A percentile compares a stretch with the other conserved stretches of the same genome.
Conservation (phyloP, 1,139 yeast species). For the Suhomyces yuchorum region DNA sequence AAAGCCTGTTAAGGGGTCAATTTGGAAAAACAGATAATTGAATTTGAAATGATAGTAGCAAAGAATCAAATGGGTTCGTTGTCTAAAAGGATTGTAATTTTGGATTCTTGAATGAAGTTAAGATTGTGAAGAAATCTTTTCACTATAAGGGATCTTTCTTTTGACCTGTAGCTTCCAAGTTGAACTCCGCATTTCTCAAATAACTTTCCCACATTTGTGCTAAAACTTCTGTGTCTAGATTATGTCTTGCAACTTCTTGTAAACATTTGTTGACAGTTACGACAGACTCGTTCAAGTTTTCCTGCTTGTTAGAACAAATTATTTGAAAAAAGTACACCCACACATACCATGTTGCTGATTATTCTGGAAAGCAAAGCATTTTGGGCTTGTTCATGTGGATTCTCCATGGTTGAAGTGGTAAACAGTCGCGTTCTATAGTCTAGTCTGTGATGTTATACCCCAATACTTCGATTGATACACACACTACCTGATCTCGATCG, state of each 20-base stretch:
- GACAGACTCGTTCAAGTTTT: constrained; percentile 72
- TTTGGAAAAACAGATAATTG: no score
- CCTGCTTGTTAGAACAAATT: constrained; percentile 35
- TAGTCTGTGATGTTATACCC: not conserved
- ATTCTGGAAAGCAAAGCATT: constrained; percentile 77
- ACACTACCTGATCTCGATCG: not conserved
- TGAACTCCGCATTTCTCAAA: constrained; percentile 68
- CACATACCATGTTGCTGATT: constrained; percentile 69
- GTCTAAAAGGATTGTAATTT: no score
- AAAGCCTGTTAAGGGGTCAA: no score
- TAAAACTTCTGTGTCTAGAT: constrained; percentile 70
- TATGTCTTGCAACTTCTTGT: constrained; percentile 64
- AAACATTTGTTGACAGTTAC: constrained; percentile 61
- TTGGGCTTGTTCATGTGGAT: constrained; percentile 88
- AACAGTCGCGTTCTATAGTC: not conserved
- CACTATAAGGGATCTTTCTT: constrained; percentile 53
- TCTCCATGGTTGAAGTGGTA: constrained; percentile 55
- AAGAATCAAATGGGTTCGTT: no score
- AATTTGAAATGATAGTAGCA: no score
- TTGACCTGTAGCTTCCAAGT: constrained; percentile 70
- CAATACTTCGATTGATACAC: not conserved
- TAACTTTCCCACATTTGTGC: constrained; percentile 85
- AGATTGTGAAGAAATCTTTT: not conserved
- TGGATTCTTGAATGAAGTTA: no score
- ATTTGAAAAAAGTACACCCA: not conserved